phyloP scores from a whole-genome alignment of 1,139 yeast species.

The Eremothecium sinecaudum region DNA sequence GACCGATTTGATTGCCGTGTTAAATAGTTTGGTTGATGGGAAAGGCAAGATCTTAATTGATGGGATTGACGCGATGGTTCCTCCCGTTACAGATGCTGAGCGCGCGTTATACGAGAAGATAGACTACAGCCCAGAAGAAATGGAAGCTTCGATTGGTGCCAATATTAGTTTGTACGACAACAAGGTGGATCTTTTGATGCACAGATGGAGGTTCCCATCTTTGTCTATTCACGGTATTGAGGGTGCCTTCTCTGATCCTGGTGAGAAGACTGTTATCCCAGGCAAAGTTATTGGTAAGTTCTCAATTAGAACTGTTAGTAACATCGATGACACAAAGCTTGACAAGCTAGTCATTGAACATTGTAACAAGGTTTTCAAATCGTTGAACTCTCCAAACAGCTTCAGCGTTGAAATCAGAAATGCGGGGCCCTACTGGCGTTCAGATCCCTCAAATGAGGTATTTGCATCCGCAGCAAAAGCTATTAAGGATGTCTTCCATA shows the following conservation, averaged over 20 bases:
- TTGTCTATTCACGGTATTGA: slow-evolving; percentile 93
- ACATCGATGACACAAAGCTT: slow-evolving; percentile 72
- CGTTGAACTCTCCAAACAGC: slow-evolving; percentile 67
- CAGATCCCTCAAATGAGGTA: slow-evolving; percentile 85
- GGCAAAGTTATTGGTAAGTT: slow-evolving; percentile 90
- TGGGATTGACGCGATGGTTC: slow-evolving; percentile 89
- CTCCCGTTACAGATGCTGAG: slow-evolving; percentile 79
- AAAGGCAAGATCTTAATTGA: slow-evolving; percentile 78
- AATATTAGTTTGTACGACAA: slow-evolving; percentile 66
- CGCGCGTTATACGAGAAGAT: slow-evolving; percentile 70
- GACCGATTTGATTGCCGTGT: slow-evolving; percentile 77
- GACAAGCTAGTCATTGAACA: slow-evolving; percentile 68
- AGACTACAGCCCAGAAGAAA: slow-evolving; percentile 75
- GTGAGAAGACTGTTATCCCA: slow-evolving; percentile 98
- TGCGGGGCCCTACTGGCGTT: slow-evolving; percentile 93
- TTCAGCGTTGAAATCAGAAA: slow-evolving; percentile 70
- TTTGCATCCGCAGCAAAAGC: slow-evolving; percentile 94
- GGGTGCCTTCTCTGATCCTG: slow-evolving; percentile 91
- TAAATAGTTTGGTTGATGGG: slow-evolving; percentile 68
- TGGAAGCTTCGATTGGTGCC: slow-evolving; percentile 84
- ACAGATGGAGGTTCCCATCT: slow-evolving; percentile 98
- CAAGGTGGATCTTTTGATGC: slow-evolving; percentile 83
- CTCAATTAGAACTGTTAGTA: slow-evolving; percentile 93
- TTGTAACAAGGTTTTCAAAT: slow-evolving; percentile 54
- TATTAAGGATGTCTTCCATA: slow-evolving; percentile 86